A percentile compares a stretch with the other conserved stretches of the same genome.
Conservation (phyloP, 192 early-diverging fungal species). For the Umbelopsis sp. region DNA sequence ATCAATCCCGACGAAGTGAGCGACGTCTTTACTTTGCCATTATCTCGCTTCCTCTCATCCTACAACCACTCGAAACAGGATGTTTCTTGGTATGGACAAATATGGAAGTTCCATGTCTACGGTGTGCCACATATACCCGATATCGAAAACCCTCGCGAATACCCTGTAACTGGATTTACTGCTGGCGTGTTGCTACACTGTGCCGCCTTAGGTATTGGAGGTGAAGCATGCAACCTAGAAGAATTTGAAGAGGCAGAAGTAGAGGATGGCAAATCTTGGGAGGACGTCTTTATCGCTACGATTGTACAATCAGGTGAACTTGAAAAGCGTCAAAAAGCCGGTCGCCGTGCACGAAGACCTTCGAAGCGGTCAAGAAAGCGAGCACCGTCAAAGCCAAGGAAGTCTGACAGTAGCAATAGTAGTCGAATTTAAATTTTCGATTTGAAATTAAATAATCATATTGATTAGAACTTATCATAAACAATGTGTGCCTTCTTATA, state of each 20-base stretch:
- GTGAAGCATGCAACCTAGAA: not conserved
- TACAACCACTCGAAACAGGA: not conserved
- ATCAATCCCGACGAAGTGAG: constrained; percentile 7
- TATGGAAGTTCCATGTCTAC: not conserved
- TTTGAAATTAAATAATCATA: too few species aligned
- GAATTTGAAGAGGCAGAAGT: not conserved
- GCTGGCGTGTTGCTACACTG: not conserved
- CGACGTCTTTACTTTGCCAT: not conserved
- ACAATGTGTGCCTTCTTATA: too few species aligned
- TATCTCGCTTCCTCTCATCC: constrained; percentile 5
- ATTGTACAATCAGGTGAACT: not conserved
- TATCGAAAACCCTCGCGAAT: not conserved
- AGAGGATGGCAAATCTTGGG: not conserved
- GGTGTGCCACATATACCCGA: constrained; percentile 10
- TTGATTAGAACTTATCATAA: too few species aligned
- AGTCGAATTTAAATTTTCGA: too few species aligned
- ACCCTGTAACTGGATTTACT: constrained; percentile 5
- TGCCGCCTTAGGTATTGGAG: not conserved
- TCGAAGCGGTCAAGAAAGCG: not conserved
- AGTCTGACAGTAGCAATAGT: not conserved
- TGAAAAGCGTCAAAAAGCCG: not conserved
- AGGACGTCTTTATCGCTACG: not conserved
- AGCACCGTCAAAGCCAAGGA: not conserved
- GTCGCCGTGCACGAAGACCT: not conserved
- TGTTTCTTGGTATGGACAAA: not conserved